Base-by-base conservation (phyloP, 2,329 filamentous ascomycete species). In the Basipetospora chlamydospora region DNA sequence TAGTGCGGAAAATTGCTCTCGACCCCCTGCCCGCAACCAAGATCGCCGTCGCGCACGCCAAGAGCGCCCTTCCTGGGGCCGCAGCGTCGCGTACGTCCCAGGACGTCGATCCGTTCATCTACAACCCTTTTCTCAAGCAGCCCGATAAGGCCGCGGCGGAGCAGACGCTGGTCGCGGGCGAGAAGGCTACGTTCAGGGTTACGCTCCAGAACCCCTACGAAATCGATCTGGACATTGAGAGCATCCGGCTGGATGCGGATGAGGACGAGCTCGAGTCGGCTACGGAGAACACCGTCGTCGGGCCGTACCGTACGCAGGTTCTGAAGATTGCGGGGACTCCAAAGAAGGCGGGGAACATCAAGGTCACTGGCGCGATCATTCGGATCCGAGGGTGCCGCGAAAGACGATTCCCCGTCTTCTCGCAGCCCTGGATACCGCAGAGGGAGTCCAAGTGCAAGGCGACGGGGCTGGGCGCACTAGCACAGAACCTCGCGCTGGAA, bases 151-250 rank as follows among this genome's bases (percentile, higher is more conserved):
- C 68, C 17, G 63, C 66, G 2, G 62, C 70, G 10, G 76, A 86
- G 40, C 69, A 68, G 39, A 70, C 85, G 1, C 63, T 95, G 21
- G 82, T 96, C 15, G 77, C 83, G 4, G 78, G 77, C 12, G 87
- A 96, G 54, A 59, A 72, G 40, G 77, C 82, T 2, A 75, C 70
- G 4, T 94, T 95, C 55, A 71, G 73, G 46, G 69, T 96, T 21
- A 86, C 81, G 2, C 63, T 98, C 13, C 90, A 96, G 51, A 98
- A 98, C 47, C 85, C 87, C 0, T 95, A 86, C 47, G 88, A 96
- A 41, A 80, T 96, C 44, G 85, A 95, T 42, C 62, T 98, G 4
- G 84, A 93, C 38, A 77, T 98, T 23, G 86, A 96, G 51, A 79
- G 74, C 37, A 68, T 98, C 30, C 69, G 67, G 18, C 61, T 98